Base-by-base conservation (phyloP, 371 early-diverging fungal genomes). In the Rhizomucor pusillus region DNA sequence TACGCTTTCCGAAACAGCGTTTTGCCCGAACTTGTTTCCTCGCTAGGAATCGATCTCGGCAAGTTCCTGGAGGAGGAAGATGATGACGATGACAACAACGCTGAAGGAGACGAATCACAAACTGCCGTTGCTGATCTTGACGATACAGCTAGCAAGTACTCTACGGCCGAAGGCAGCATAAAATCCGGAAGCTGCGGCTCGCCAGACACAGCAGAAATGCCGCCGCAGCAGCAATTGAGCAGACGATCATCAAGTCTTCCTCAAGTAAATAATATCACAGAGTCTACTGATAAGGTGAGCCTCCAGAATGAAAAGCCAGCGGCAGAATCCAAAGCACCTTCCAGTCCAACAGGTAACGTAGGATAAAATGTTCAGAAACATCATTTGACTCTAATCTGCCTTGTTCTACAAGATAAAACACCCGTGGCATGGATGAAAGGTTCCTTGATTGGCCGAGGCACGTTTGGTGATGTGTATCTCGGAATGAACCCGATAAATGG, bases 401-500 rank as follows among this genome's bases (percentile, higher is more conserved):
- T 10, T 37, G 13, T 46, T 16, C 29, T 51, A 39, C 50, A 43
- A 47, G 56, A 47, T 14, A 56, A 69, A 40, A 41, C 54, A 0
- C 37, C 67, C 1, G 50, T 66, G 35, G 60, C 73, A 50, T 96
- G 94, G 92, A 89, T 92, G 59, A 86, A 90, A 63, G 97, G 97
- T 0, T 80, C 90, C 13, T 74, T 93, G 49, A 95, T 99, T 59
- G 99, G 99, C 1, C 81, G 91, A 58, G 99, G 99, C 11, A 90
- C 95, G 5, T 99, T 97, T 84, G 99, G 97, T 10, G 87, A 87
- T 59, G 99, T 99, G 5, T 99, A 92, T 57, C 82, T 90, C 39
- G 99, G 95, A 2, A 80, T 93, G 56, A 91, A 94, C 64, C 78
- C 89, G 11, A 71, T 82, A 19, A 92, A 85, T 11, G 92, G 93